These are phyloP conservation scores for Aspergillus novoparasiticus DNA, from an alignment of 2,329 filamentous ascomycete species.

Conservation along the genomic window DNA sequence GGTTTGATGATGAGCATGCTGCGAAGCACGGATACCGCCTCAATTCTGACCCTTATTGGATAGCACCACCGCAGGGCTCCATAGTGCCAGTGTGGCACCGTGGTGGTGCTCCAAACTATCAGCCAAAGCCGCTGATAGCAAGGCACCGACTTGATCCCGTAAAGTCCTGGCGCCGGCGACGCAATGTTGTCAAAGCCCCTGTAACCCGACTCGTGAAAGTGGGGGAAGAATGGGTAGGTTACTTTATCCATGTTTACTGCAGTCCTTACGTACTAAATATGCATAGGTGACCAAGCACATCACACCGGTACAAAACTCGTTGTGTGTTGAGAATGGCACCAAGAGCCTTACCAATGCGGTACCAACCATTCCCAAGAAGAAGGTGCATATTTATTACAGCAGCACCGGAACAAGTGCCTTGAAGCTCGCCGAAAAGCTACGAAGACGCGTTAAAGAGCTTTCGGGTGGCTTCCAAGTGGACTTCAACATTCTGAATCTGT, in stretches of 20 bases:
- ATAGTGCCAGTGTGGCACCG: constrained; percentile 7
- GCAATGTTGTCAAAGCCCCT: neutral
- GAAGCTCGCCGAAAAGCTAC: neutral
- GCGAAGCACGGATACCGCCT: constrained; percentile 5
- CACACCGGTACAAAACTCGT: neutral
- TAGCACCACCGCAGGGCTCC: constrained; percentile 5
- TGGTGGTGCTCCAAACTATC: constrained; percentile 7
- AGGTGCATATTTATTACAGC: constrained; percentile 4
- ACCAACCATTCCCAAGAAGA: neutral
- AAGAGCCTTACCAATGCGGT: neutral
- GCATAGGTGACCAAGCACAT: neutral
- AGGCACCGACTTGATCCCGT: constrained; percentile 5
- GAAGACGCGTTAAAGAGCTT: neutral
- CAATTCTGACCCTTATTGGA: constrained; percentile 8
- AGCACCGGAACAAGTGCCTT: constrained; percentile 2
- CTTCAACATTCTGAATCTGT: neutral
- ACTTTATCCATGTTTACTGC: too few relatives aligned
- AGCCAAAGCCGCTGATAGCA: constrained; percentile 5
- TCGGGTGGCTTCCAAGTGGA: neutral
- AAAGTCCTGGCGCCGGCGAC: constrained; percentile 4
- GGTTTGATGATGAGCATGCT: constrained; percentile 6
- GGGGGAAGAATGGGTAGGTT: neutral
- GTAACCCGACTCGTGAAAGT: neutral
- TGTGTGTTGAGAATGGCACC: neutral
- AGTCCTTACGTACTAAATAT: neutral